Evolutionary conservation across 352 stramenopile genomes (phyloP).

Genomic region (Globisporangium splendens): DNA sequence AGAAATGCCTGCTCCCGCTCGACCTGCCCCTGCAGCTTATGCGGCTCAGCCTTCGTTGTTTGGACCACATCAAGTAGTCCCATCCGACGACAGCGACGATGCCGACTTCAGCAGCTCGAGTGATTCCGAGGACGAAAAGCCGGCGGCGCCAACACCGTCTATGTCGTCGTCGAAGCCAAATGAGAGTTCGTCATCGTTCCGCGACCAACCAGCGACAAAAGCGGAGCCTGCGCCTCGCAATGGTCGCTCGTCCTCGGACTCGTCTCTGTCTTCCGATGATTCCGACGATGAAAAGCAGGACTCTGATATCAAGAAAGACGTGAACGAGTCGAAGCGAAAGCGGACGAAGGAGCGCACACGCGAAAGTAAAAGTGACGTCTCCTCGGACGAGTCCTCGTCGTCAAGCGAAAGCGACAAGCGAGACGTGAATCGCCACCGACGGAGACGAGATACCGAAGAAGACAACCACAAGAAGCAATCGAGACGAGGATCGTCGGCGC

Average conservation of each 20-base stretch:
- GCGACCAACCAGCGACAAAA: conserved; percentile 11
- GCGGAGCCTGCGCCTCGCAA: conserved; percentile 14
- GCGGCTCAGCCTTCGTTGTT: conserved; percentile 10
- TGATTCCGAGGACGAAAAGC: conserved; percentile 27
- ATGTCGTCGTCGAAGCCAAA: not conserved
- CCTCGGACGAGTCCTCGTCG: conserved; percentile 8
- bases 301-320: conserved; percentile 18
- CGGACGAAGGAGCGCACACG: conserved; percentile 1
- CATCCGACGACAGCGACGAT: conserved; percentile 42
- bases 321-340: conserved; percentile 20
- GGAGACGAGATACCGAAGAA: conserved; percentile 23
- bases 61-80: conserved; percentile 24
- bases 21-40: conserved; percentile 5
- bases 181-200: not conserved
- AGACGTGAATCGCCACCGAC: conserved; percentile 7
- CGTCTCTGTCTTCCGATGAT: conserved; percentile 15
- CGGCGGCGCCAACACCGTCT: not conserved
- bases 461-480: conserved; percentile 17
- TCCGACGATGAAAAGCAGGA: conserved; percentile 14
- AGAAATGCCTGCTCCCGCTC: conserved; percentile 10
- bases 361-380: conserved; percentile 10
- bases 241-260: conserved; percentile 23
- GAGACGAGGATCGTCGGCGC: conserved; percentile 28
- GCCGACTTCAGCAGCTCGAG: conserved; percentile 49
- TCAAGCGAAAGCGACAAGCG: conserved; percentile 11